phyloP scores from a whole-genome alignment of 805 yeast genomes.

The Isabelozyma heimii region DNA sequence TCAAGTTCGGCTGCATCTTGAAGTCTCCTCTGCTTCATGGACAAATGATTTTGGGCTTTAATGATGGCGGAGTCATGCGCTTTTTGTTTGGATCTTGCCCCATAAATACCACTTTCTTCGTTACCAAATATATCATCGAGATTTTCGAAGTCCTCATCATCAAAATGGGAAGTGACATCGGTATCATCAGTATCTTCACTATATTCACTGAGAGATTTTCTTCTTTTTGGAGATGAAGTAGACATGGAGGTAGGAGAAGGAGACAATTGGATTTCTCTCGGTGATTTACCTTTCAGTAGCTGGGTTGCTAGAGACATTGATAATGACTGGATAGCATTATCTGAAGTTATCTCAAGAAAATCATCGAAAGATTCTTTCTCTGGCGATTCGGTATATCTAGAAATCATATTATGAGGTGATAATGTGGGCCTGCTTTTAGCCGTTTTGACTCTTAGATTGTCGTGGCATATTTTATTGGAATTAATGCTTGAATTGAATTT shows the following conservation, averaged over 20 bases:
- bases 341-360: constrained; percentile 1
- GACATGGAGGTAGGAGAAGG: constrained; percentile 21
- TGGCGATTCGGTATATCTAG: background rate
- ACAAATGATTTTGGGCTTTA: constrained; percentile 22
- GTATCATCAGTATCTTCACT: constrained; percentile 38
- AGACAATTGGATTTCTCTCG: constrained; percentile 6
- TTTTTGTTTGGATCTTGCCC: constrained; percentile 6
- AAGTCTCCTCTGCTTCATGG: constrained; percentile 18
- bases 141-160: constrained; percentile 33
- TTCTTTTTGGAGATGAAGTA: constrained; percentile 22
- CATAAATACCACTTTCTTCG: constrained; percentile 35
- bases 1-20: constrained; percentile 33
- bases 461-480: background rate
- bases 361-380: constrained; percentile 2
- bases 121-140: constrained; percentile 36
- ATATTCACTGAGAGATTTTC: constrained; percentile 31
- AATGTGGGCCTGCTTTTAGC: background rate
- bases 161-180: constrained; percentile 35
- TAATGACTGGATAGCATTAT: background rate
- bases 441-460: background rate
- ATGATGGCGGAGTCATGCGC: background rate
- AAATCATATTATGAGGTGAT: background rate
- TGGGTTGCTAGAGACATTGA: background rate
- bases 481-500: background rate
- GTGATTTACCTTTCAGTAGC: background rate